These are phyloP conservation scores for Claviceps spartinae DNA, from an alignment of 2,329 filamentous ascomycete species.

Conservation along the genomic window DNA sequence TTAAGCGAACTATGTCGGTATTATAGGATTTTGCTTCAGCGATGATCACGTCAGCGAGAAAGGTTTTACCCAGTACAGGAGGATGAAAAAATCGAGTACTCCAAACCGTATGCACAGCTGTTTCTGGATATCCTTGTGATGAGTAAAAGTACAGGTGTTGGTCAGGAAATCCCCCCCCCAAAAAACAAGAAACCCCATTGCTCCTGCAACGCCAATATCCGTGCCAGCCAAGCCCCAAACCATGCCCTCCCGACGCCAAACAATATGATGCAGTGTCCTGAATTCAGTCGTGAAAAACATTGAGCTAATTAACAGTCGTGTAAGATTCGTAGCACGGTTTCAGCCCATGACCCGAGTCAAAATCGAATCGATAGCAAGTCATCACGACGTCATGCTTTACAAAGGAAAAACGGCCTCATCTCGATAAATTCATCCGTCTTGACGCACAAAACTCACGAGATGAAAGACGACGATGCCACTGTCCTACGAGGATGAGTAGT, in stretches of 20 bases:
- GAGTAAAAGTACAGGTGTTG: background rate
- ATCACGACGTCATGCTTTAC: background rate
- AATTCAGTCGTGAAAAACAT: constrained; percentile 8
- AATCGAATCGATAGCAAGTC: background rate
- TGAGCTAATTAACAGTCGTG: background rate
- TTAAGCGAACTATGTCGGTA: background rate
- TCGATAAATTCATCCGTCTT: too few relatives aligned
- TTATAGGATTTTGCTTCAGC: background rate
- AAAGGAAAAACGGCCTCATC: background rate
- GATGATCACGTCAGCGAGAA: background rate
- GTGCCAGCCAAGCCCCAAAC: constrained; percentile 13
- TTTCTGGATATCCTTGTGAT: background rate
- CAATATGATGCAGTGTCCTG: constrained; percentile 8
- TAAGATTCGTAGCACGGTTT: background rate
- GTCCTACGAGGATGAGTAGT: constrained; percentile 21
- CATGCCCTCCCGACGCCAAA: constrained; percentile 12
- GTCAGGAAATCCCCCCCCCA: background rate
- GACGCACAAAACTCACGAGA: background rate
- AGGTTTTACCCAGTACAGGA: background rate
- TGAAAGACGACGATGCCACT: constrained; percentile 9
- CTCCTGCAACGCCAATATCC: constrained; percentile 11
- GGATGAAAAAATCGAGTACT: constrained; percentile 1
- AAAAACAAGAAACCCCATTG: background rate
- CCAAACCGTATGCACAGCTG: constrained; percentile 9
- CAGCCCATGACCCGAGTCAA: background rate